Evolutionary conservation across 495 filamentous ascomycete genomes (phyloP), one percentile per base, ranked within the genome.

Genomic region (Talaromyces nanjingensis): DNA sequence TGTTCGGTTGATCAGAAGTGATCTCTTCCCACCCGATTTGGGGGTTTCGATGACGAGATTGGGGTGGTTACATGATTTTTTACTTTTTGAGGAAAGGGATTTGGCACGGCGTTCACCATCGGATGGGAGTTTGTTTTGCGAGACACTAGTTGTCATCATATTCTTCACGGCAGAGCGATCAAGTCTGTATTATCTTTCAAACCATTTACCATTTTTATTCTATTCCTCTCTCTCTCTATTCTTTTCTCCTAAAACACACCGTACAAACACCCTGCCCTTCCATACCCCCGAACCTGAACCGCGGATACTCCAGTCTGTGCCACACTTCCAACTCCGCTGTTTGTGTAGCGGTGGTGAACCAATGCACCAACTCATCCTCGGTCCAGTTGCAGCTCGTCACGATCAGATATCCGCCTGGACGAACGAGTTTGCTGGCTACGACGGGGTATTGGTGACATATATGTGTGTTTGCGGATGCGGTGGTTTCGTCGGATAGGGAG

Each of bases 361-460:
- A 96, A 11, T 69, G 71, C 64, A 80, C 77, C 69, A 98, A 74
- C 80, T 98, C 94, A 62, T 85, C 82, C 78, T 94, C 91, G 39
- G 94, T 97, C 94, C 94, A 98, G 76, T 98, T 98, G 72, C 94
- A 98, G 70, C 91, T 96, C 65, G 94, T 97, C 24, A 98, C 84
- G 34, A 96, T 71, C 68, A 97, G 81, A 49, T 89, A 78, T 2
- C 92, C 92, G 3, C 87, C 88, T 6, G 73, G 74, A 64, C 83
- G 85, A 53, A 98, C 78, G 29, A 96, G 75, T 58, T 71, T 67
- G 34, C 84, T 77, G 22, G 91, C 87, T 25, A 84, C 81, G 65
- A 79, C 77, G 22, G 83, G 80, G 79, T 98, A 98, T 55, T 81
- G 79, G 71, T 97, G 91, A 70, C 81, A 88, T 20, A 89, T 77